These are phyloP conservation scores for Aureobasidium sp. DNA, from an alignment of 2,329 filamentous ascomycete genomes.

Conservation along the genomic window DNA sequence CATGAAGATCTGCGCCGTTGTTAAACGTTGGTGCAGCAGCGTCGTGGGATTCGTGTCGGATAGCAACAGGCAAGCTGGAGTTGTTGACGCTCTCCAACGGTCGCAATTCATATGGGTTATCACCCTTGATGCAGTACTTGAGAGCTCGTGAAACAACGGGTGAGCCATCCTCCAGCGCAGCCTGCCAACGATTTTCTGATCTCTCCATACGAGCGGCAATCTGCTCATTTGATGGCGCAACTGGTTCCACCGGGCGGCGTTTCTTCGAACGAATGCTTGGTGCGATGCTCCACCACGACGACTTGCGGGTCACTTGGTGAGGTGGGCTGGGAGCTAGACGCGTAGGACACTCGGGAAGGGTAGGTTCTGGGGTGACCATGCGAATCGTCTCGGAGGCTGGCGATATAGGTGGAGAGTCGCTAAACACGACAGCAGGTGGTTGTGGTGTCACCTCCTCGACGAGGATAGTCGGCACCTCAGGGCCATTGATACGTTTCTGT, in stretches of 20 bases:
- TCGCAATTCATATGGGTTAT: constrained; percentile 27
- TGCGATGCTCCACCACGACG: constrained; percentile 6
- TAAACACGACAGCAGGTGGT: background rate
- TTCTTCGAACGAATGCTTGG: constrained; percentile 6
- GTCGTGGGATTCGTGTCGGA: background rate
- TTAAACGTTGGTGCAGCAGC: background rate
- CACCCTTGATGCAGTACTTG: constrained; percentile 16
- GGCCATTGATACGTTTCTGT: constrained; percentile 41
- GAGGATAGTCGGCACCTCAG: constrained; percentile 28
- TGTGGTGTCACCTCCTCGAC: background rate
- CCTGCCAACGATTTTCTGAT: constrained; percentile 35
- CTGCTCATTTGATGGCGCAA: constrained; percentile 29
- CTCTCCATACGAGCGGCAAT: constrained; percentile 31
- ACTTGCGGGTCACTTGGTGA: background rate
- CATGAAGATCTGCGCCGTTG: constrained; percentile 4
- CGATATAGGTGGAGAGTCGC: background rate
- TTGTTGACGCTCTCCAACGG: constrained; percentile 15
- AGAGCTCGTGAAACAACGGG: constrained; percentile 25
- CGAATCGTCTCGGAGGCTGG: constrained; percentile 25
- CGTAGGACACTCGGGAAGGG: background rate
- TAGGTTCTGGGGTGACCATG: constrained; percentile 23
- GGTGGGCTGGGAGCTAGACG: background rate
- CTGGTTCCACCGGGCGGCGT: background rate
- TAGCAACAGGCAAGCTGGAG: constrained; percentile 12
- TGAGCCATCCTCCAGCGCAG: constrained; percentile 29